Evolutionary conservation across 192 early-diverging fungal species (phyloP).

Genomic region (Gamsiella multidivaricata): DNA sequence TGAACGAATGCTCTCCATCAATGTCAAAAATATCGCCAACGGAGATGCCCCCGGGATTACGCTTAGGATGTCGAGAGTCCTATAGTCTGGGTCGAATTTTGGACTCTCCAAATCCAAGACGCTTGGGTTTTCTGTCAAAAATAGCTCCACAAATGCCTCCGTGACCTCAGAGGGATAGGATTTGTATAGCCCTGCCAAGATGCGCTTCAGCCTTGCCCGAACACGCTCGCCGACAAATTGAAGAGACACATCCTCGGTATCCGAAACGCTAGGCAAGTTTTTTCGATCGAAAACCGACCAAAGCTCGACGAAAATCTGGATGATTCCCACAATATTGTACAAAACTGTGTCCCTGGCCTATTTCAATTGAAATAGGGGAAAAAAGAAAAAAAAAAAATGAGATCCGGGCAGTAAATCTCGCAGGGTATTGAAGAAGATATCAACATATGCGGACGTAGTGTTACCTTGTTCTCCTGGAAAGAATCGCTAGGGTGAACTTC

Average conservation of each 20-base stretch:
- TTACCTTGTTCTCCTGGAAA: slow-evolving; percentile 49
- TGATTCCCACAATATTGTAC: slow-evolving; percentile 56
- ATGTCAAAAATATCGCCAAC: slow-evolving; percentile 48
- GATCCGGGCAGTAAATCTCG: neutral
- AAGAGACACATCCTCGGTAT: slow-evolving; percentile 52
- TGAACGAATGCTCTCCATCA: slow-evolving; percentile 61
- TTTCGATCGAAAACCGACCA: slow-evolving; percentile 59
- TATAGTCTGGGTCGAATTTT: slow-evolving; percentile 35
- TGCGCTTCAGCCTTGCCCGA: slow-evolving; percentile 57
- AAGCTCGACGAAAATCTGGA: slow-evolving; percentile 61
- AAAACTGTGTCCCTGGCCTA: slow-evolving; percentile 64
- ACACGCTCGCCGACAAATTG: slow-evolving; percentile 55
- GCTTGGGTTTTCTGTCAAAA: slow-evolving; percentile 67
- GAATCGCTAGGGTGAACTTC: slow-evolving; percentile 45
- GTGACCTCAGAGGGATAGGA: slow-evolving; percentile 65
- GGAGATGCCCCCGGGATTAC: slow-evolving; percentile 29
- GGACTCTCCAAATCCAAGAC: slow-evolving; percentile 57
- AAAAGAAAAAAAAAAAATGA: neutral
- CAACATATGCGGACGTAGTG: too few species aligned
- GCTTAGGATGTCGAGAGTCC: slow-evolving; percentile 42
- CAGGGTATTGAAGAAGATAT: too few species aligned
- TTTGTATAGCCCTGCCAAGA: slow-evolving; percentile 67
- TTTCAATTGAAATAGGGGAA: neutral
- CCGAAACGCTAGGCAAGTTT: slow-evolving; percentile 8
- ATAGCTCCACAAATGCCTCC: slow-evolving; percentile 74